Conservation (phyloP, 169 alveolate species). For the Eimeria necatrix region DNA sequence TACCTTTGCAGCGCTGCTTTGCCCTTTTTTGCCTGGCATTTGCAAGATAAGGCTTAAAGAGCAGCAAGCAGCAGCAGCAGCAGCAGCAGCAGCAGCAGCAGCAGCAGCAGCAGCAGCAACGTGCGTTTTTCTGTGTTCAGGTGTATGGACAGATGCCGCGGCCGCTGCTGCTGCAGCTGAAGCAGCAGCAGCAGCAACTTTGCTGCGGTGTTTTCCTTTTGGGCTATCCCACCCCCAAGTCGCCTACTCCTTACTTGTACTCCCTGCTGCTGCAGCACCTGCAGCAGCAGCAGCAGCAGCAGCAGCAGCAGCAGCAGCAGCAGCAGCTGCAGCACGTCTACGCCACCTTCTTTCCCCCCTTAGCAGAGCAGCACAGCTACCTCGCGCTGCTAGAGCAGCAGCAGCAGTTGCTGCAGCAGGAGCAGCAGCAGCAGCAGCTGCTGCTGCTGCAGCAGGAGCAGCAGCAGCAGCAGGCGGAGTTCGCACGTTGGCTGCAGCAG, state of each 20-base stretch:
- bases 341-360: background rate
- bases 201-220: conserved; percentile 12
- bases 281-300: conserved; percentile 16
- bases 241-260: conserved; percentile 31
- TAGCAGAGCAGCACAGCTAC: background rate
- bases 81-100: background rate
- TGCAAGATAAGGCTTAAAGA: background rate
- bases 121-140: background rate
- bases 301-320: background rate
- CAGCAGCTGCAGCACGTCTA: background rate
- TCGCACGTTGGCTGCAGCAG: conserved; percentile 1
- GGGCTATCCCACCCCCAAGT: conserved; percentile 12
- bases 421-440: background rate
- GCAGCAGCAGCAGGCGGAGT: background rate
- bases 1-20: background rate
- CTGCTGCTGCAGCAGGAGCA: background rate
- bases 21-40: background rate
- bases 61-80: background rate
- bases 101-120: background rate
- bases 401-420: background rate
- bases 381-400: background rate
- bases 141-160: conserved; percentile 51
- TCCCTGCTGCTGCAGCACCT: conserved; percentile 11
- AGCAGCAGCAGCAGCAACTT: conserved; percentile 19
- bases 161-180: conserved; percentile 54